These are phyloP conservation scores for Austropuccinia psidii DNA, from an alignment of 1,284 basidiomycete genomes.

Conservation along the genomic window DNA sequence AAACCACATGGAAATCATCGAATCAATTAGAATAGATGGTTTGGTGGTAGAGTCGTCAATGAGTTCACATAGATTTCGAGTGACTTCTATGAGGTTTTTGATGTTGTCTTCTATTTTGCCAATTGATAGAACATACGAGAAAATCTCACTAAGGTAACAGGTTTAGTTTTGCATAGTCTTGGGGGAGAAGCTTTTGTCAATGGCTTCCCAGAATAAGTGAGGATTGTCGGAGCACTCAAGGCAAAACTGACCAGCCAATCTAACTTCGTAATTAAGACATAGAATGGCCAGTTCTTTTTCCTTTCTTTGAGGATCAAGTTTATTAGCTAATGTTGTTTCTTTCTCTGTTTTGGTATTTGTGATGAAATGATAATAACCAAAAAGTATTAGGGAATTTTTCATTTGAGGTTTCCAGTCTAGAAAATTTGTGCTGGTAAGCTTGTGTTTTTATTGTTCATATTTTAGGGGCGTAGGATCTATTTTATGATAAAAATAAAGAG, in stretches of 20 bases:
- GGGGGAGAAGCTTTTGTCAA: neutral
- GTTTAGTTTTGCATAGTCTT: constrained; percentile 1
- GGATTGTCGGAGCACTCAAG: neutral
- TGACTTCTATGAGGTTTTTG: neutral
- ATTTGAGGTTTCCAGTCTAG: too few species aligned
- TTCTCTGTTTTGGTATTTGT: neutral
- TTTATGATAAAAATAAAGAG: too few species aligned
- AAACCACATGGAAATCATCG: neutral
- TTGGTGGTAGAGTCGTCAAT: neutral
- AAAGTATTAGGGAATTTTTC: too few species aligned
- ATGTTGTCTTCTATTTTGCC: neutral
- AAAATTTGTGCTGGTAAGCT: too few species aligned
- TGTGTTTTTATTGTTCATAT: too few species aligned
- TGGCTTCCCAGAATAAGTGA: neutral
- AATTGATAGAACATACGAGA: neutral
- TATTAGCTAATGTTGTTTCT: neutral
- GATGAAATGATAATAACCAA: too few species aligned
- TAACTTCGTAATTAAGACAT: neutral
- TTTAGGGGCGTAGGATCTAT: too few species aligned
- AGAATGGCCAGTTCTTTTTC: neutral
- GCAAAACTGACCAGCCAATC: neutral
- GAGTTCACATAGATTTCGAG: neutral
- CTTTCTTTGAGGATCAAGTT: neutral
- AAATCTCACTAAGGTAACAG: neutral
- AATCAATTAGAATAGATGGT: neutral